A percentile compares a stretch with the other conserved stretches of the same genome.
phyloP scores from a whole-genome alignment of 2,329 filamentous ascomycete species.

The Phyllosticta ampelicida region DNA sequence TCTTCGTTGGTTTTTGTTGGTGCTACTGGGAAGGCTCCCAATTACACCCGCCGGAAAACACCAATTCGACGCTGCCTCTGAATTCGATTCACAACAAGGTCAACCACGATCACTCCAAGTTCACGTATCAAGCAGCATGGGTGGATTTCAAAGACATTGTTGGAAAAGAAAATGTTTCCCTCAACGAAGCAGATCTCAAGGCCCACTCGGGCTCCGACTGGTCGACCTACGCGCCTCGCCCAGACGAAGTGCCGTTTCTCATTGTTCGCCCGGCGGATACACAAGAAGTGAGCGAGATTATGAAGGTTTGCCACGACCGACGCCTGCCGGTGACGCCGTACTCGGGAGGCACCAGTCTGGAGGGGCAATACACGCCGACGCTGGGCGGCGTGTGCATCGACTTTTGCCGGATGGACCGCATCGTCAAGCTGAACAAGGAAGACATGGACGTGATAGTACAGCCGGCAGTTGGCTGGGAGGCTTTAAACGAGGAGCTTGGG shows the following conservation, averaged over 20 bases:
- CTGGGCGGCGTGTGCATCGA: conserved; percentile 76
- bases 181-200: conserved; percentile 42
- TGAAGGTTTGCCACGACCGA: conserved; percentile 76
- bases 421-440: conserved; percentile 65
- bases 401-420: conserved; percentile 74
- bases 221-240: conserved; percentile 42
- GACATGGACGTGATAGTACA: conserved; percentile 48
- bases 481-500: conserved; percentile 67
- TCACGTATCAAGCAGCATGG: conserved; percentile 55
- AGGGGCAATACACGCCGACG: conserved; percentile 80
- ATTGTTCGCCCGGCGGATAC: conserved; percentile 69
- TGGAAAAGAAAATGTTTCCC: conserved; percentile 53
- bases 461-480: conserved; percentile 73
- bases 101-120: conserved; percentile 45
- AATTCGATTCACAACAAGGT: conserved; percentile 34
- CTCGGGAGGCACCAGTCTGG: conserved; percentile 78
- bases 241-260: conserved; percentile 41
- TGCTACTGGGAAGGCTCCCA: conserved; percentile 47
- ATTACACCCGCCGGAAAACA: conserved; percentile 35
- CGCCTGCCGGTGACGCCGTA: conserved; percentile 79
- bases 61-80: conserved; percentile 48
- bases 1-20: conserved; percentile 39
- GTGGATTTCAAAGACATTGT: conserved; percentile 50
- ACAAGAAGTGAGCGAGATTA: conserved; percentile 73
- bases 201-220: conserved; percentile 52